These are phyloP conservation scores for Coemansia sp. DNA, from an alignment of 371 early-diverging fungal genomes.

Conservation along the genomic window DNA sequence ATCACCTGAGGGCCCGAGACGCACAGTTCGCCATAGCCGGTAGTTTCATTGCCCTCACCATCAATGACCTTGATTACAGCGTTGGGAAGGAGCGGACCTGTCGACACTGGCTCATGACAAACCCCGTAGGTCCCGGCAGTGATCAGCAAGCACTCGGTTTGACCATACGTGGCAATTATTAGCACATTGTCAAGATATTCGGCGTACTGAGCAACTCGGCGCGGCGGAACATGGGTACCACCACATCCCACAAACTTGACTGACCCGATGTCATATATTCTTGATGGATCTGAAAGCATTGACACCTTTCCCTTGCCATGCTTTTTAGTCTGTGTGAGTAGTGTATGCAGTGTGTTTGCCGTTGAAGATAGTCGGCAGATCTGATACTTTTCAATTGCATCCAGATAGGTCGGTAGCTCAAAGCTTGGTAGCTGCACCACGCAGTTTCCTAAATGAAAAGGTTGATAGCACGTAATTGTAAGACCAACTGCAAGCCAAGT, in stretches of 20 bases:
- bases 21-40: constrained; percentile 35
- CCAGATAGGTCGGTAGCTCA: constrained; percentile 11
- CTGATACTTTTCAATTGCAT: constrained; percentile 20
- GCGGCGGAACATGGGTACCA: constrained; percentile 26
- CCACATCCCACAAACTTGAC: constrained; percentile 34
- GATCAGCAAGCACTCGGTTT: constrained; percentile 8
- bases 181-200: constrained; percentile 15
- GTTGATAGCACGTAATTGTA: constrained; percentile 31
- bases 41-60: constrained; percentile 22
- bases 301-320: background rate
- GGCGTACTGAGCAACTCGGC: constrained; percentile 6
- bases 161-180: constrained; percentile 2
- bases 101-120: background rate
- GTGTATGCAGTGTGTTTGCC: constrained; percentile 12
- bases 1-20: constrained; percentile 32
- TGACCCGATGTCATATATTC: constrained; percentile 15
- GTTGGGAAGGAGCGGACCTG: constrained; percentile 18
- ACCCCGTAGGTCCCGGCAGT: background rate
- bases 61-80: constrained; percentile 31
- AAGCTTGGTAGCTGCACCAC: constrained; percentile 19
- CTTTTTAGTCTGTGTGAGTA: constrained; percentile 9
- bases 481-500: constrained; percentile 27
- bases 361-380: constrained; percentile 16
- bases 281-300: background rate
- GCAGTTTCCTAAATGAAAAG: constrained; percentile 22